A percentile compares a stretch with the other conserved stretches of the same genome.
Evolutionary conservation across 257 asterid genomes (phyloP).

Genomic region (Solanum bulbocastanum): DNA sequence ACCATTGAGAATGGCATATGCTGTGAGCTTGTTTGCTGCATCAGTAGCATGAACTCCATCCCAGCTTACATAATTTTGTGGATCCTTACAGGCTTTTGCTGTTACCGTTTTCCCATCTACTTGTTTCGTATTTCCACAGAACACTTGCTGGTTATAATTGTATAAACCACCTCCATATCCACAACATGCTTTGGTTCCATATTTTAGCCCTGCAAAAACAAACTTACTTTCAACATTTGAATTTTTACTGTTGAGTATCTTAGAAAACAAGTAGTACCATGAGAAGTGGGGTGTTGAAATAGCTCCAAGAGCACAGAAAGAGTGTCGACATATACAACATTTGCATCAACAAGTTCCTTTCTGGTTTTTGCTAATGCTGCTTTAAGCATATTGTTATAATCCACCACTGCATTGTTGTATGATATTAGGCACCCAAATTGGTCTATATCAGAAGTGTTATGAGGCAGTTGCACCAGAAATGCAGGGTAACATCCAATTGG

Average conservation of each 20-base stretch:
- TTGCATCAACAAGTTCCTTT: constrained; percentile 35
- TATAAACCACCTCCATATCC: constrained; percentile 68
- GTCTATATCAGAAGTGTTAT: constrained; percentile 42
- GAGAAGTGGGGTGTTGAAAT: constrained; percentile 55
- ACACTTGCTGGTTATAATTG: constrained; percentile 39
- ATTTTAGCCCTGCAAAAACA: constrained; percentile 35
- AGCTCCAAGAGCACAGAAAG: constrained; percentile 56
- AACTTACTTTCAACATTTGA: background rate
- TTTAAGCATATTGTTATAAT: constrained; percentile 56
- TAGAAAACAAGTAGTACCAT: constrained; percentile 26
- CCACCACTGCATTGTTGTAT: constrained; percentile 44
- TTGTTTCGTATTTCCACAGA: constrained; percentile 36
- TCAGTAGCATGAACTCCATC: constrained; percentile 79
- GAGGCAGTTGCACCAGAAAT: constrained; percentile 38
- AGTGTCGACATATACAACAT: constrained; percentile 45
- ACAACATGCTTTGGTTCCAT: constrained; percentile 74
- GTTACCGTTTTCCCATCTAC: constrained; percentile 29
- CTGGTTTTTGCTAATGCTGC: constrained; percentile 35
- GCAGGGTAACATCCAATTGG: constrained; percentile 66
- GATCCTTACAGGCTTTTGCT: constrained; percentile 53
- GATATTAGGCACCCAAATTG: constrained; percentile 35
- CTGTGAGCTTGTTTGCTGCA: constrained; percentile 64
- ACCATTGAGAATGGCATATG: constrained; percentile 43
- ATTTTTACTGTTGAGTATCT: background rate
- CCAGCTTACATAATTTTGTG: constrained; percentile 61